Evolutionary conservation across 1,284 basidiomycete genomes (phyloP), one percentile per base, ranked within the genome.

Genomic region (Melanopsichium pennsylvanicum): DNA sequence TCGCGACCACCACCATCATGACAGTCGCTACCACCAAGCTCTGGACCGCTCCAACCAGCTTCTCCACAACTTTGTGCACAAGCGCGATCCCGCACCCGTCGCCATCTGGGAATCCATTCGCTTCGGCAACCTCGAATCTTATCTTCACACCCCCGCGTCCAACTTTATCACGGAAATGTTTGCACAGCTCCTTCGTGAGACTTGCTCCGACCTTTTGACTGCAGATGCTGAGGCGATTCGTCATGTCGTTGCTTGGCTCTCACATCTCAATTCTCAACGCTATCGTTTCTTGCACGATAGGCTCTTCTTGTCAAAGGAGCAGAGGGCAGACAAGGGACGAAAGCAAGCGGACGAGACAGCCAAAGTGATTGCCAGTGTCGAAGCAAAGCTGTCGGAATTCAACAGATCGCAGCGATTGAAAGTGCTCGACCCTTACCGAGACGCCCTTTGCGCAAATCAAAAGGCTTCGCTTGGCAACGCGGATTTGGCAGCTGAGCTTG

Each of bases 391-490:
- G 42, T 82, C 83, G 12, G 37, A 77, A 43, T 91, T 90, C 75
- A 83, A 82, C 49, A 80, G 82, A 3, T 83, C 84, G 0, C 50
- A 64, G 58, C 89, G 90, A 49, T 84, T 88, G 38, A 80, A 81
- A 1, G 86, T 93, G 12, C 79, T 92, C 2, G 87, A 89, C 46
- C 89, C 90, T 22, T 72, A 67, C 39, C 35, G 46, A n/a, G 54
- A 48, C 5, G 51, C 64, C 9, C n/a, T 72, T 11, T 35, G 34
- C 10, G 43, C 52, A 9, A 59, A 60, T 4, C 38, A 45, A 3
- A 45, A 44, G 19, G 41, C 35, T 22, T 45, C 39, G 35, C 39
- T 41, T 11, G 21, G 47, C 18, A 44, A 25, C 10, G 16, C 36
- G 18, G 44, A 56, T 26, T 22, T 44, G 3, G 54, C 45, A 13